Conservation (phyloP, 169 alveolate species). For the Eimeria acervulina region DNA sequence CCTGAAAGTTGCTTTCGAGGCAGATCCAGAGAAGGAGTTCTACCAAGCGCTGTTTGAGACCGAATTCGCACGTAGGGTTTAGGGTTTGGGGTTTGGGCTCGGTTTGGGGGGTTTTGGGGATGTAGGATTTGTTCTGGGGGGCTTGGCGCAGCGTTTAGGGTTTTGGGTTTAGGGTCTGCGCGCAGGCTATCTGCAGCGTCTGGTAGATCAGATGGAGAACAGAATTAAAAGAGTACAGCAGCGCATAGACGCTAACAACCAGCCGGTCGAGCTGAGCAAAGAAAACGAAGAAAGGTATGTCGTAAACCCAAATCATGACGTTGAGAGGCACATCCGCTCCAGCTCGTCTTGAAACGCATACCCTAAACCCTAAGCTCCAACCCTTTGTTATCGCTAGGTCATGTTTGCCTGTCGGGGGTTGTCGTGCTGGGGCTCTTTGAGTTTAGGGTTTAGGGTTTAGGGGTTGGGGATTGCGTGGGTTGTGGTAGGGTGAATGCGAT, state of each 20-base stretch:
- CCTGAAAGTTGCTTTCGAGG: conserved; percentile 60
- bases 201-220: conserved; percentile 85
- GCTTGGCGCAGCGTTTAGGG: conserved; percentile 6
- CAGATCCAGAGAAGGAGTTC: conserved; percentile 74
- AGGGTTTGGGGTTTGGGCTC: conserved; percentile 16
- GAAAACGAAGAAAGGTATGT: conserved; percentile 81
- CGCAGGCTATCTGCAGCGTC: conserved; percentile 81
- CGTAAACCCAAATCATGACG: not conserved
- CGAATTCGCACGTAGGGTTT: conserved; percentile 81
- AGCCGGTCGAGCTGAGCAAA: conserved; percentile 68
- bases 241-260: conserved; percentile 81
- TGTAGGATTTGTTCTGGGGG: not conserved
- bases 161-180: conserved; percentile 11
- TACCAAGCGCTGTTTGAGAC: conserved; percentile 78
- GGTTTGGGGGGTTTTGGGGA: not conserved
- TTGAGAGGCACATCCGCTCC: not conserved
- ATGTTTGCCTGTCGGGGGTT: not conserved
- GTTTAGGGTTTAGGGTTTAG: conserved; percentile 40
- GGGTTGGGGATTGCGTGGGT: conserved; percentile 3
- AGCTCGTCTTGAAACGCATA: not conserved
- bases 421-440: not conserved
- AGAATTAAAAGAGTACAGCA: conserved; percentile 84
- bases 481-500: conserved; percentile 82
- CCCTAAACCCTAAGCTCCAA: not conserved
- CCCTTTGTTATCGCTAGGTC: not conserved